phyloP scores from a whole-genome alignment of 371 early-diverging fungal genomes.

The Parasitella parasitica region DNA sequence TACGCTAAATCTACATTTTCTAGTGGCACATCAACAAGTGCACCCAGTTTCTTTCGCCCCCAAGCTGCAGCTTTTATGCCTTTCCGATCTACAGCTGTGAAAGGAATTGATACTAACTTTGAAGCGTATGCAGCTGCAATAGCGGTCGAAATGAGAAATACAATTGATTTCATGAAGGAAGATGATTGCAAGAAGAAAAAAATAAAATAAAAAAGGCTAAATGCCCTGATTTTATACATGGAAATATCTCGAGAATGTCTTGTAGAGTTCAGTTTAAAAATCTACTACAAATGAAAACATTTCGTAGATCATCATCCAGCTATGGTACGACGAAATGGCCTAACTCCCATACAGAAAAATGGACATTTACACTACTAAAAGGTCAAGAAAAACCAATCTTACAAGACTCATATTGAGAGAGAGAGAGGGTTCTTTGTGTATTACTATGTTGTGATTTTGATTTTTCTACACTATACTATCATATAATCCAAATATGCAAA shows the following conservation, averaged over 20 bases:
- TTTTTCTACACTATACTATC: not conserved
- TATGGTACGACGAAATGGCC: no score
- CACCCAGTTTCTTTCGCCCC: not conserved
- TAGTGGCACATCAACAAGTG: constrained; percentile 12
- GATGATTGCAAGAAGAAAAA: not conserved
- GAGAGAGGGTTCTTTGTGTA: not conserved
- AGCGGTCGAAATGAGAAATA: constrained; percentile 7
- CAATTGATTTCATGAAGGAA: not conserved
- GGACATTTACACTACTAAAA: no score
- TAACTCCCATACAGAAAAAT: no score
- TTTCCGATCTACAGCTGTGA: constrained; percentile 19
- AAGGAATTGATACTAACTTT: constrained; percentile 19
- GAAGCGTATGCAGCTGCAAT: not conserved
- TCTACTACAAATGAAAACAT: not conserved
- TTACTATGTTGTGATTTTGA: not conserved
- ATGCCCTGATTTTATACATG: not conserved
- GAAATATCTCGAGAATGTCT: not conserved
- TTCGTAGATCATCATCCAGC: no score
- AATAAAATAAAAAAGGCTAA: not conserved
- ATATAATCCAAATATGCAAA: not conserved
- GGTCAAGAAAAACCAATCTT: not conserved
- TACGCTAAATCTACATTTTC: constrained; percentile 37
- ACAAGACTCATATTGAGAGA: not conserved
- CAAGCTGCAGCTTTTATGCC: not conserved
- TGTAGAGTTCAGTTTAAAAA: not conserved